Conservation (phyloP, 768 basidiomycete genomes). For the Mycena amicta region DNA sequence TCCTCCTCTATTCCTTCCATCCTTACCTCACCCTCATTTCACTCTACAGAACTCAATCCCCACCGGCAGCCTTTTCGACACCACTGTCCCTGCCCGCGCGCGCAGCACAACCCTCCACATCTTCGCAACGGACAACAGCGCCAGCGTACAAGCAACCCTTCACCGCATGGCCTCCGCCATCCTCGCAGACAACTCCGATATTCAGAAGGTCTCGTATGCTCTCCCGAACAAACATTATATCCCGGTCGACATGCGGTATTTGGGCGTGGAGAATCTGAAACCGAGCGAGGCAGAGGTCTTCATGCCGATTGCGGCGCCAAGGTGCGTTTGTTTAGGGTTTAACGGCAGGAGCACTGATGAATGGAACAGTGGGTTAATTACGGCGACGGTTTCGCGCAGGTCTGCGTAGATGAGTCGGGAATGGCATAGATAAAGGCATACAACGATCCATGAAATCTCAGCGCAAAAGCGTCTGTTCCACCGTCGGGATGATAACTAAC, state of each 20-base stretch:
- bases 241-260: slow-evolving; percentile 79
- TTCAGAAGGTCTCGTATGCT: slow-evolving; percentile 64
- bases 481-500: too few relatives aligned
- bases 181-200: slow-evolving; percentile 60
- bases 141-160: slow-evolving; percentile 92
- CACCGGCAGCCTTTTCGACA: slow-evolving; percentile 61
- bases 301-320: slow-evolving; percentile 82
- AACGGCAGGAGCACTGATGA: slow-evolving; percentile 18
- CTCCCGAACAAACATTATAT: slow-evolving; percentile 97
- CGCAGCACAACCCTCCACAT: slow-evolving; percentile 71
- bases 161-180: slow-evolving; percentile 86
- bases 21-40: too few relatives aligned
- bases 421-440: too few relatives aligned
- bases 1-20: background rate
- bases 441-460: too few relatives aligned
- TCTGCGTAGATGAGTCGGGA: too few relatives aligned
- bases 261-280: slow-evolving; percentile 69
- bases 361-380: slow-evolving; percentile 14
- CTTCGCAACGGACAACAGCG: slow-evolving; percentile 88
- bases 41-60: slow-evolving; percentile 10
- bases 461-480: too few relatives aligned
- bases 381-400: slow-evolving; percentile 17
- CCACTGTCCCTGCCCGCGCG: slow-evolving; percentile 54
- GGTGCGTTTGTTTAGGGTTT: slow-evolving; percentile 45
- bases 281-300: slow-evolving; percentile 86